Percentiles rank a stretch among this genome's conserved stretches.
Evolutionary conservation across 2,329 filamentous ascomycete genomes (phyloP).

Genomic region (Pseudopyrenochaeta lycopersici): DNA sequence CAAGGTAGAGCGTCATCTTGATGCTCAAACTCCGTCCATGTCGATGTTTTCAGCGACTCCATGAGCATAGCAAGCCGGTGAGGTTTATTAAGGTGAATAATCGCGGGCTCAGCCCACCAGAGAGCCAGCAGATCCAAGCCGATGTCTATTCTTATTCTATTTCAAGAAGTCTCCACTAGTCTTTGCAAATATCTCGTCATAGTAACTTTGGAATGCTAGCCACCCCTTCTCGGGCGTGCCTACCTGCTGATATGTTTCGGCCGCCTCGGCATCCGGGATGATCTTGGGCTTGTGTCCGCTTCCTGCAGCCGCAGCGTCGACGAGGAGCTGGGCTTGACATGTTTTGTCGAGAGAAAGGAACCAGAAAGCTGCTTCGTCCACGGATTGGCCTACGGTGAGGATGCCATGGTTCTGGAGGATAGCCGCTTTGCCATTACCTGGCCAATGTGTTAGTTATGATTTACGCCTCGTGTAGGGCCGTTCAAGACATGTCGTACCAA

Average conservation of each 20-base stretch:
- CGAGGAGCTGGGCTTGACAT: constrained; percentile 56
- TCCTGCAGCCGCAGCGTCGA: constrained; percentile 51
- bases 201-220: constrained; percentile 63
- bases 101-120: too few species aligned
- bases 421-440: constrained; percentile 45
- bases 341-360: constrained; percentile 57
- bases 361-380: constrained; percentile 58
- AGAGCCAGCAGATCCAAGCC: too few species aligned
- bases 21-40: too few species aligned
- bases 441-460: neutral
- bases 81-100: too few species aligned
- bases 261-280: constrained; percentile 53
- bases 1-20: too few species aligned
- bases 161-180: constrained; percentile 61
- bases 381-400: constrained; percentile 48
- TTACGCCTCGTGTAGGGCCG: neutral
- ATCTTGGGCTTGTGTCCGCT: constrained; percentile 52
- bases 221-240: constrained; percentile 62
- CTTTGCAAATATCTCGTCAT: constrained; percentile 62
- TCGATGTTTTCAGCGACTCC: too few species aligned
- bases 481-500: constrained; percentile 26
- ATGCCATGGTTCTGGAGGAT: constrained; percentile 53
- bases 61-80: too few species aligned
- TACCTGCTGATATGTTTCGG: constrained; percentile 52
- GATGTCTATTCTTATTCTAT: constrained; percentile 12